Conservation (phyloP, 495 filamentous ascomycete species). For the Annulohypoxylon moriforme region DNA sequence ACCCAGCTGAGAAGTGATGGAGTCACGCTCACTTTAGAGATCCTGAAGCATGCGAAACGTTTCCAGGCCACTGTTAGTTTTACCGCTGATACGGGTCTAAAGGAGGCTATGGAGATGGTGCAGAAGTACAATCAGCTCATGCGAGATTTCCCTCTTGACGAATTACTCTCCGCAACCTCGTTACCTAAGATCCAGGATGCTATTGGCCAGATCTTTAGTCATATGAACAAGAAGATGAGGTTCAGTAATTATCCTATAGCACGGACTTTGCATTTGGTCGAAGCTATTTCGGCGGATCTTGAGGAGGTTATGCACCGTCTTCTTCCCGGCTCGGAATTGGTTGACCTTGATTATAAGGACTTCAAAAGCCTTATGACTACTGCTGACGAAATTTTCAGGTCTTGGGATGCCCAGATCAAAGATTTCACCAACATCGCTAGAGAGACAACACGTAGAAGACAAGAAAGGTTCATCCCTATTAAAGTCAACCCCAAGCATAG, state of each 20-base stretch:
- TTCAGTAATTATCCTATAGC: conserved; percentile 94
- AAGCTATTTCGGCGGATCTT: conserved; percentile 95
- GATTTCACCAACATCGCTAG: conserved; percentile 97
- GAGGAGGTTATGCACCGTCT: conserved; percentile 86
- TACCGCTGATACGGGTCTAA: conserved; percentile 90
- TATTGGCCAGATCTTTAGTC: conserved; percentile 84
- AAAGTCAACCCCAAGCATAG: conserved; percentile 88
- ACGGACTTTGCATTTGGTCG: conserved; percentile 91
- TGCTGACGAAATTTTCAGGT: conserved; percentile 84
- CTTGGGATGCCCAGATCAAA: conserved; percentile 95
- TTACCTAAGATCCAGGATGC: conserved; percentile 91
- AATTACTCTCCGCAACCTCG: conserved; percentile 90
- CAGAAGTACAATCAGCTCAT: conserved; percentile 99
- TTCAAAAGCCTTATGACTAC: conserved; percentile 86
- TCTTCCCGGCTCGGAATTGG: conserved; percentile 84
- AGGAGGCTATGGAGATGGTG: conserved; percentile 92
- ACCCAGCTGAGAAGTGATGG: conserved; percentile 87
- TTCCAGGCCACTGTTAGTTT: conserved; percentile 98
- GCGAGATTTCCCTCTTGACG: conserved; percentile 96
- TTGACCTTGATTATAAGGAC: conserved; percentile 91
- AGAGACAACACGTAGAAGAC: conserved; percentile 88
- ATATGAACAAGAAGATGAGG: conserved; percentile 96
- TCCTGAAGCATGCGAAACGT: conserved; percentile 93
- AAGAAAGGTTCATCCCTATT: conserved; percentile 98
- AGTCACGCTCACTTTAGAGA: conserved; percentile 90